A percentile compares a stretch with the other conserved stretches of the same genome.
phyloP scores from a whole-genome alignment of 805 yeast species.

The Lipomyces japonicus region DNA sequence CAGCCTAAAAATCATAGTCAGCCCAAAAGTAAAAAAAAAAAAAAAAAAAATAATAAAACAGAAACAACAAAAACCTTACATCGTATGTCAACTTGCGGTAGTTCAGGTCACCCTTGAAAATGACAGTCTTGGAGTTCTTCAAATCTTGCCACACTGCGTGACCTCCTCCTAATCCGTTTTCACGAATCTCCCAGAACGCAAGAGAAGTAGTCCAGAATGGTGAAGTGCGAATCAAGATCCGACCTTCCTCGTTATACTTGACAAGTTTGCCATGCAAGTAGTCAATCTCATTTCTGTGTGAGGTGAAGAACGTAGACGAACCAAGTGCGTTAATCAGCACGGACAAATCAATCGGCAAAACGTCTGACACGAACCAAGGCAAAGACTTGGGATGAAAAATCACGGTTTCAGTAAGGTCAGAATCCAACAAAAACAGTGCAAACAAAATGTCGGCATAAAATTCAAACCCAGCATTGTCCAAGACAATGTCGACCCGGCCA shows the following conservation, averaged over 20 bases:
- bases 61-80: conserved; percentile 23
- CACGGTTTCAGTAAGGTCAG: conserved; percentile 59
- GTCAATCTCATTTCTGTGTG: conserved; percentile 46
- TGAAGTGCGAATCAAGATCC: conserved; percentile 52
- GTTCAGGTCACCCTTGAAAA: conserved; percentile 94
- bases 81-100: conserved; percentile 93
- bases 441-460: conserved; percentile 78
- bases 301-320: conserved; percentile 45
- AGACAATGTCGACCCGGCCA: conserved; percentile 32
- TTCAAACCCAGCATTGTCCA: conserved; percentile 80
- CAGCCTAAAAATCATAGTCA: conserved; percentile 39
- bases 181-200: conserved; percentile 68
- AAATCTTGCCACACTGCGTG: conserved; percentile 59
- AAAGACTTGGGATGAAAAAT: conserved; percentile 77
- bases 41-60: no score
- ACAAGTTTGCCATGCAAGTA: conserved; percentile 47
- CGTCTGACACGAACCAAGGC: conserved; percentile 98
- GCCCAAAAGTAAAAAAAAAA: neutral
- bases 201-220: conserved; percentile 83
- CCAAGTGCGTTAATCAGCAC: conserved; percentile 28
- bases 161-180: conserved; percentile 54
- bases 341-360: conserved; percentile 73
- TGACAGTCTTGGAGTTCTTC: conserved; percentile 54
- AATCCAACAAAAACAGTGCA: conserved; percentile 63
- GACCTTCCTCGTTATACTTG: conserved; percentile 46